Evolutionary conservation across 2,329 filamentous ascomycete genomes (phyloP), one percentile per base, ranked within the genome.

Genomic region (Pezicula carpinea): DNA sequence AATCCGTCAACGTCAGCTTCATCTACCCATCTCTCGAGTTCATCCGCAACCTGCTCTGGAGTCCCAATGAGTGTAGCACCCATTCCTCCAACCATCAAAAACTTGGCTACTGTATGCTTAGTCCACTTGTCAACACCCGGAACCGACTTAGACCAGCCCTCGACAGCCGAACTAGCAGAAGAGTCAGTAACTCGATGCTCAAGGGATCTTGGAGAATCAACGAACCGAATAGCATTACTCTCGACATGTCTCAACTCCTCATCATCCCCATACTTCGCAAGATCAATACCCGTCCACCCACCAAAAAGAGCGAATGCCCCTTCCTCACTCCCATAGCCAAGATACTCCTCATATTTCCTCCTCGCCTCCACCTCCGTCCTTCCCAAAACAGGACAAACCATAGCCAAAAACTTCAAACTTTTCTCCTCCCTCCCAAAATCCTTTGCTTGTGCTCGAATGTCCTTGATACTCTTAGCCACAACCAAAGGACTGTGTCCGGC

Each of bases 1-100:
- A 89, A 89, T 0, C 85, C 85, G 59, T 89, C 85, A 1, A 89
- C 76, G 53, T 87, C 85, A 0, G 81, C 83, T 60, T 87, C 83
- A 8, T 69, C 59, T 0, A 87, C 70, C 84, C 85, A 89, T 1
- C 70, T 65, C 64, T 89, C 81, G 47, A 89, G 70, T 35, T 76
- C 74, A 59, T 89, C 82, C 0, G 76, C 73, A 26, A 87, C 76
- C 32, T 71, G 80, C 59, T 76, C 77, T 2, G 56, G 53, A 5
- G 51, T 50, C 2, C 76, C 76, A 7, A 78, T 66, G 3, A 64
- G 61, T 1, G 76, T 68, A 0, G 75, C 73, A 0, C 83, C 82
- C 17, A 86, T 74, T 1, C 85, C 85, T 4, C 85, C 84, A 10
- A 88, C 73, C 36, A 77, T 79, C 42, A 87, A 77, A 53, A 85